A percentile compares a stretch with the other conserved stretches of the same genome.
Evolutionary conservation across 2,329 filamentous ascomycete genomes (phyloP).

Genomic region (Epichloe gansuensis): DNA sequence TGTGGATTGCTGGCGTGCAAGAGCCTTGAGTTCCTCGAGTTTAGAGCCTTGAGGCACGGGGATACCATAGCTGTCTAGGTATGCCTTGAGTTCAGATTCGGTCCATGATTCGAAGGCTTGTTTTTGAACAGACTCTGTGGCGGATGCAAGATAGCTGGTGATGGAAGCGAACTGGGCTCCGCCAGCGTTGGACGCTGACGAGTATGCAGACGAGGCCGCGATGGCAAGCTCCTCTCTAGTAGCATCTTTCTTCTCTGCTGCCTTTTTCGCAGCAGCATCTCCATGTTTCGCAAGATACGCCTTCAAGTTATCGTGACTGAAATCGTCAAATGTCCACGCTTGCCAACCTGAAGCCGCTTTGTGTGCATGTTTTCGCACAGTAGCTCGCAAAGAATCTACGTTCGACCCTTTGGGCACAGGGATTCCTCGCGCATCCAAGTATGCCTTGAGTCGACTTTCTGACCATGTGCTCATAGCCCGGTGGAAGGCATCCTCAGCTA

Average conservation of each 20-base stretch:
- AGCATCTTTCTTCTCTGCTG: constrained; percentile 48
- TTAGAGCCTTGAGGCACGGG: constrained; percentile 54
- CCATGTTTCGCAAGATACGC: constrained; percentile 40
- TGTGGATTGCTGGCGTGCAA: constrained; percentile 59
- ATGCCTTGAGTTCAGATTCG: constrained; percentile 61
- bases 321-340: constrained; percentile 71
- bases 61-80: constrained; percentile 69
- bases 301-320: constrained; percentile 58
- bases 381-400: constrained; percentile 59
- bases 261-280: constrained; percentile 43
- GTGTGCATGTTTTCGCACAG: constrained; percentile 62
- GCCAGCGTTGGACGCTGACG: constrained; percentile 45
- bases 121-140: constrained; percentile 53
- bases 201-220: constrained; percentile 49
- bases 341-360: constrained; percentile 56
- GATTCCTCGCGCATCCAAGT: constrained; percentile 63
- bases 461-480: constrained; percentile 53
- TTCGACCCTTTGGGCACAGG: constrained; percentile 62
- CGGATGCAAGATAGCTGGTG: constrained; percentile 56
- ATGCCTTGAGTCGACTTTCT: constrained; percentile 65
- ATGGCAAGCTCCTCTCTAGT: constrained; percentile 63
- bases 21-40: constrained; percentile 56
- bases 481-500: constrained; percentile 56
- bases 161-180: constrained; percentile 51
- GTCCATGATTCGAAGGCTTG: constrained; percentile 62